phyloP scores from a whole-genome alignment of 2,329 filamentous ascomycete genomes.

The Hirsutella rhossiliensis region DNA sequence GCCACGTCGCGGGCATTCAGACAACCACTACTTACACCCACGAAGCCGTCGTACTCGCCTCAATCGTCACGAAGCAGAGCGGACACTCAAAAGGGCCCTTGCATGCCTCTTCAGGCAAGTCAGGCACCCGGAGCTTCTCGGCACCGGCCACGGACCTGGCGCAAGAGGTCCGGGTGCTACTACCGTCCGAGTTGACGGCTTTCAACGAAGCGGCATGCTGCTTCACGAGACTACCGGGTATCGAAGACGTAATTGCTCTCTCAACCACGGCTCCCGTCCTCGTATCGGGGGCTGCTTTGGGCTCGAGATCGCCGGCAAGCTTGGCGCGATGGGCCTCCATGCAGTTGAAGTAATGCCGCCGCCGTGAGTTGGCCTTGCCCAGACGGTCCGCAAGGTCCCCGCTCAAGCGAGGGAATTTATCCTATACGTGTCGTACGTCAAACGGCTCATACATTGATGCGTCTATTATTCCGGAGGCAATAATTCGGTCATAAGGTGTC shows the following conservation, averaged over 20 bases:
- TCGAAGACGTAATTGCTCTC: conserved; percentile 12
- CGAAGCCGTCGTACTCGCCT: conserved; percentile 7
- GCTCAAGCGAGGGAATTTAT: conserved; percentile 15
- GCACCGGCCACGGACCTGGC: conserved; percentile 11
- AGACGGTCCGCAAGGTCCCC: conserved; percentile 11
- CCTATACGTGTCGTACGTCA: conserved; percentile 16
- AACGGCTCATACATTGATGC: conserved; percentile 10
- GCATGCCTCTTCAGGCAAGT: conserved; percentile 8
- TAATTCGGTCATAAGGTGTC: conserved; percentile 20
- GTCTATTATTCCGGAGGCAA: conserved; percentile 7
- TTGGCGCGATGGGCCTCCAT: conserved; percentile 21
- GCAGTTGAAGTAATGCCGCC: conserved; percentile 24
- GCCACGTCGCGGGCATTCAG: not conserved
- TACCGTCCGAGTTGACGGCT: conserved; percentile 9
- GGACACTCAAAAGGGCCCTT: conserved; percentile 24
- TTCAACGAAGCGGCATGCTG: conserved; percentile 6
- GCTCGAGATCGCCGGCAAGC: too few species aligned
- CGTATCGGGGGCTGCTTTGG: conserved; percentile 9
- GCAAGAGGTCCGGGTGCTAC: conserved; percentile 16
- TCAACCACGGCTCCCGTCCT: conserved; percentile 3
- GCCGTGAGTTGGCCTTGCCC: conserved; percentile 19
- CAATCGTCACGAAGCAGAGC: conserved; percentile 25
- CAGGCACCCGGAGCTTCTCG: conserved; percentile 10
- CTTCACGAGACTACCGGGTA: conserved; percentile 8
- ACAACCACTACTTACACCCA: conserved; percentile 17